phyloP scores from a whole-genome alignment of 805 yeast species.

The Candida silvatica region DNA sequence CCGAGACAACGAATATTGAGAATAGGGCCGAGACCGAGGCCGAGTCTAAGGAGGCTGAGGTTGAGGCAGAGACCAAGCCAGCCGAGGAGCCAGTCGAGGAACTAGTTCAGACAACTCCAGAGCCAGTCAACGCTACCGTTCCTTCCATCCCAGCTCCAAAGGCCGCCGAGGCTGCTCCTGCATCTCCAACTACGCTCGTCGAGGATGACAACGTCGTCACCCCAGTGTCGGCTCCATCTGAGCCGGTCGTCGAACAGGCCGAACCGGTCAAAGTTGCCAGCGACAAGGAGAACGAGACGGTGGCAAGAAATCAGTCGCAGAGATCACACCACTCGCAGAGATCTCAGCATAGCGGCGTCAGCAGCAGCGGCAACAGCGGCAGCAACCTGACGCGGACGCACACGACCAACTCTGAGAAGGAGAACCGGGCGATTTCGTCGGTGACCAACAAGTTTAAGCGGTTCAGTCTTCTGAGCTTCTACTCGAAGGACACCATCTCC shows the following conservation, averaged over 20 bases:
- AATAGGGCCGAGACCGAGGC: not conserved
- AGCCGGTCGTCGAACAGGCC: not conserved
- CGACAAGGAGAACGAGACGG: not conserved
- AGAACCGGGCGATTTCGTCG: slow-evolving; percentile 8
- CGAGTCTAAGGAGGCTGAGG: not conserved
- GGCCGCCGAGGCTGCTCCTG: too few relatives aligned
- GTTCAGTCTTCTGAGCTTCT: slow-evolving; percentile 25
- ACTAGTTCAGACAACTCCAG: not conserved
- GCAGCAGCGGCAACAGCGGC: not conserved
- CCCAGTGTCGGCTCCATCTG: not conserved
- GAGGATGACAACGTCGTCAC: too few relatives aligned
- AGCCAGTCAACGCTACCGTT: not conserved
- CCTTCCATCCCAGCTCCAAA: not conserved
- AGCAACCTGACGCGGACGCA: not conserved
- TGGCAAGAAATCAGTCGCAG: not conserved
- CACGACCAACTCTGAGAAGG: slow-evolving; percentile 15
- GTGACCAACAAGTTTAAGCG: slow-evolving; percentile 20
- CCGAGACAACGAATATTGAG: not conserved
- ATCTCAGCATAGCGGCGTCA: not conserved
- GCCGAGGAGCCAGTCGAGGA: not conserved
- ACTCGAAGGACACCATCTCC: slow-evolving; percentile 5
- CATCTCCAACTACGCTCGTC: too few relatives aligned
- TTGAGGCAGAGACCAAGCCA: not conserved
- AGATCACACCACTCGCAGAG: not conserved
- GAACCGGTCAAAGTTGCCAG: not conserved